Conservation (phyloP, 768 basidiomycete genomes). For the Trametes meyenii region DNA sequence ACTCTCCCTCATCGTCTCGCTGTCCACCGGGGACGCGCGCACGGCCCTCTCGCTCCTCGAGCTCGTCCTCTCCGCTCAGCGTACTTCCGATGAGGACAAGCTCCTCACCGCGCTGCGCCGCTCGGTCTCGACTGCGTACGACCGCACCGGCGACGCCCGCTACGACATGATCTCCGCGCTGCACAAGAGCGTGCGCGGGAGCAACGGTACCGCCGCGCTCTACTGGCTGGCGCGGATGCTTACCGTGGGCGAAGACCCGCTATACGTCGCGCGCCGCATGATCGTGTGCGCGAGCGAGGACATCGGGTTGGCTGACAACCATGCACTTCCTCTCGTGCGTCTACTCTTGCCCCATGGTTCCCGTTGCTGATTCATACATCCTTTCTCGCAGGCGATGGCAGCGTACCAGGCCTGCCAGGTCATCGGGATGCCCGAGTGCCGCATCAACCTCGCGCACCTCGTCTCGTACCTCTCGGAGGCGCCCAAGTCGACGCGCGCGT, state of each 20-base stretch:
- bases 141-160: slow-evolving; percentile 72
- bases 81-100: slow-evolving; percentile 44
- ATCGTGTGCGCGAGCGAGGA: slow-evolving; percentile 86
- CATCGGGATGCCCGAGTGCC: slow-evolving; percentile 82
- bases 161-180: slow-evolving; percentile 86
- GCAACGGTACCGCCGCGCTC: slow-evolving; percentile 75
- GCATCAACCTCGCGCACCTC: slow-evolving; percentile 76
- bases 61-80: slow-evolving; percentile 54
- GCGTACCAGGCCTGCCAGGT: slow-evolving; percentile 65
- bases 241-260: slow-evolving; percentile 76
- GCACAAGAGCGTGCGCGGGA: slow-evolving; percentile 82
- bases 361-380: slow-evolving; percentile 11
- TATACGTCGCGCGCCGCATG: slow-evolving; percentile 74
- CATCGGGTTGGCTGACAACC: slow-evolving; percentile 76
- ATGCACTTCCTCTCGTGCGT: slow-evolving; percentile 73
- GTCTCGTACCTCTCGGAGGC: slow-evolving; percentile 82
- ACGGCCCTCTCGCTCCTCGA: slow-evolving; percentile 80
- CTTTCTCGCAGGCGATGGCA: slow-evolving; percentile 54
- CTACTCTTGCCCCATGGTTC: not conserved
- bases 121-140: slow-evolving; percentile 69
- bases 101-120: slow-evolving; percentile 61
- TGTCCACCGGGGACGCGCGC: slow-evolving; percentile 72
- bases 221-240: slow-evolving; percentile 92
- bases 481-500: slow-evolving; percentile 78
- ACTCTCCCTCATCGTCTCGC: slow-evolving; percentile 51